Evolutionary conservation across 2,329 filamentous ascomycete species (phyloP), one percentile per base, ranked within the genome.

Genomic region (Alternaria sp.): DNA sequence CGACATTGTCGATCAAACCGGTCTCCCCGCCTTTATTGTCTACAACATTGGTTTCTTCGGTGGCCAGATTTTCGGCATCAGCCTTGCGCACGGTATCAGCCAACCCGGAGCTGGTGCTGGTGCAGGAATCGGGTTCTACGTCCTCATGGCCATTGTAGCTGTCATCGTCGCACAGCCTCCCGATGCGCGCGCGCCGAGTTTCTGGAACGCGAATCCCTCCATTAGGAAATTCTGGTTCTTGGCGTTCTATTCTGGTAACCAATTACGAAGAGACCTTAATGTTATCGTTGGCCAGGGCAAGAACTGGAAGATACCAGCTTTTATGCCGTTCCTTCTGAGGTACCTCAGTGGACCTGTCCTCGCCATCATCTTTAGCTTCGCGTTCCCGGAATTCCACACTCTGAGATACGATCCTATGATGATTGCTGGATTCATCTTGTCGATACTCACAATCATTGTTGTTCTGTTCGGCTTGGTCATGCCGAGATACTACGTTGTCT

Each of bases 181-280:
- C 0, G 75, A 80, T 46, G 69, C 74, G 1, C 66, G 66, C 5
- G 81, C 82, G 0, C 77, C 83, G 0, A 74, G 74, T 2, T 81
- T 83, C 64, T 86, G 82, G 74, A 74, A 74, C 4, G 68, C 66
- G 6, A 84, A 80, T 38, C 58, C 65, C 0, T 70, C 81, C 25
- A 36, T 80, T 1, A 72, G 75, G 38, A 79, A 79, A 1, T 81
- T 86, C 46, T 88, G 85, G 83, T 87, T 83, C 61, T 66, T 87
- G 18, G 80, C 80, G 1, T 85, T 86, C 62, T 88, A 87, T 73
- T 87, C 85, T n/a, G 62, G 62, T 14, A 64, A 64, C 34, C 86
- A 87, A 78, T 80, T 88, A 20, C 80, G 83, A 34, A 81, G 81
- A 27, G 85, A 87, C 65, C 81, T 87, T 25, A 87, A 87, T 61